Percentiles rank a stretch among this genome's conserved stretches.
These are phyloP conservation scores for Fusarium tjaetaba DNA, from an alignment of 2,329 filamentous ascomycete species.

Conservation along the genomic window DNA sequence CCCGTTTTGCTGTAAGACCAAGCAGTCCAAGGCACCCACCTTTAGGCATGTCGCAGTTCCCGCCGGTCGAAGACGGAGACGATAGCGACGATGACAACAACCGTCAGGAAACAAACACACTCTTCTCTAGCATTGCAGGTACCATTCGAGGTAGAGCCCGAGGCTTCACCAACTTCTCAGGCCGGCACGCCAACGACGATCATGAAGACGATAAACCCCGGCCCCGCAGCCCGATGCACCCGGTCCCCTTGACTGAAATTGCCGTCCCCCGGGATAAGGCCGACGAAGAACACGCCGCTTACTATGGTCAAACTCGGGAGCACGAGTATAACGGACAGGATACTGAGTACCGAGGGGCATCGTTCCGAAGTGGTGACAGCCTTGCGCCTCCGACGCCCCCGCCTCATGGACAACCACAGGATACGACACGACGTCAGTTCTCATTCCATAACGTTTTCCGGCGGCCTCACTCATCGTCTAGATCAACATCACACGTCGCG, in stretches of 20 bases:
- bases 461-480: constrained; percentile 49
- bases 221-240: constrained; percentile 66
- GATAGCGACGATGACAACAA: constrained; percentile 59
- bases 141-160: constrained; percentile 55
- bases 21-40: constrained; percentile 48
- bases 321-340: constrained; percentile 59
- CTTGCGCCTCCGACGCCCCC: constrained; percentile 71
- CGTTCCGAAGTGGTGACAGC: constrained; percentile 54
- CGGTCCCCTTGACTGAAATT: constrained; percentile 71
- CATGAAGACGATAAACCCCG: constrained; percentile 55
- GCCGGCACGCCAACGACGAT: constrained; percentile 48
- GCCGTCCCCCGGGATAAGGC: constrained; percentile 59
- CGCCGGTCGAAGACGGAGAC: constrained; percentile 70
- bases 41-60: constrained; percentile 87
- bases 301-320: constrained; percentile 51
- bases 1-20: constrained; percentile 28
- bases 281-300: constrained; percentile 54
- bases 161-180: constrained; percentile 48
- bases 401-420: constrained; percentile 67
- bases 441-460: constrained; percentile 89
- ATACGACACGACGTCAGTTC: constrained; percentile 80
- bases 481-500: constrained; percentile 33
- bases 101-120: constrained; percentile 57
- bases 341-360: constrained; percentile 61
- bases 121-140: constrained; percentile 66